Percentiles rank a stretch among this genome's conserved stretches.
phyloP scores from a whole-genome alignment of 805 yeast species.

The Pichia eremophila region DNA sequence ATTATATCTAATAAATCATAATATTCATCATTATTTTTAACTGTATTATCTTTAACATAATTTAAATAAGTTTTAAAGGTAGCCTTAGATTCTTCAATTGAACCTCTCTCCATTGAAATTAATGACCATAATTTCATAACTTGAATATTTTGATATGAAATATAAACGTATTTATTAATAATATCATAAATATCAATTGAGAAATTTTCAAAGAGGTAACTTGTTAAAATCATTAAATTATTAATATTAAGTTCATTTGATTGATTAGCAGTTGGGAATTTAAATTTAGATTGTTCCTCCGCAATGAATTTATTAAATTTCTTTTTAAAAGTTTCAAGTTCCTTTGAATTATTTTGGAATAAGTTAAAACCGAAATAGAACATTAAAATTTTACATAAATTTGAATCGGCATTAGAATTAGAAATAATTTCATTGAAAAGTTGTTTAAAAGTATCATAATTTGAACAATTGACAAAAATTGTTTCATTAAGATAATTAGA shows the following conservation, averaged over 20 bases:
- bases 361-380: constrained; percentile 14
- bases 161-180: constrained; percentile 28
- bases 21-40: constrained; percentile 27
- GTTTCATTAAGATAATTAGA: constrained; percentile 3
- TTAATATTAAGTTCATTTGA: constrained; percentile 21
- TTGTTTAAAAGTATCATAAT: constrained; percentile 4
- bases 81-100: constrained; percentile 18
- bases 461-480: neutral
- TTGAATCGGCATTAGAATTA: neutral
- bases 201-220: neutral
- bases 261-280: constrained; percentile 38
- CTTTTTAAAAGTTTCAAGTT: neutral
- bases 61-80: constrained; percentile 33
- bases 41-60: constrained; percentile 30
- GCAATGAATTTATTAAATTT: constrained; percentile 7
- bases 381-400: constrained; percentile 1
- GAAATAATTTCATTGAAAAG: constrained; percentile 1
- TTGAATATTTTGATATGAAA: constrained; percentile 38
- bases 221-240: constrained; percentile 19
- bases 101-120: constrained; percentile 17
- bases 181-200: constrained; percentile 17
- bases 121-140: constrained; percentile 28
- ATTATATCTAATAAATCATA: constrained; percentile 29
- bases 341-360: constrained; percentile 3
- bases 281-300: constrained; percentile 17